phyloP scores from a whole-genome alignment of 768 basidiomycete genomes.

The Clavulina sp. region DNA sequence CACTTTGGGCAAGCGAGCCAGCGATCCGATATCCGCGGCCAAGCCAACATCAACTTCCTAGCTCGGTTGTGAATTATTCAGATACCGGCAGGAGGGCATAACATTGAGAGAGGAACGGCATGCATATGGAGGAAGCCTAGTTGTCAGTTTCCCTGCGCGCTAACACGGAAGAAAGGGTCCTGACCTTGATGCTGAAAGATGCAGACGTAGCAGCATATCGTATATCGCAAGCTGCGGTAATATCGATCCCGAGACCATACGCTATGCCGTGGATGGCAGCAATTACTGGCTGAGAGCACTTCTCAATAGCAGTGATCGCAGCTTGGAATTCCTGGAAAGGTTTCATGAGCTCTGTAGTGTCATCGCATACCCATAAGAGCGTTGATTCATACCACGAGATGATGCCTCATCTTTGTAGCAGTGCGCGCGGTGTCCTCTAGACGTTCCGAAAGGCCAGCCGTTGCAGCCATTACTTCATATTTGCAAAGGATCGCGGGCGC shows the following conservation, averaged over 20 bases:
- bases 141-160: background rate
- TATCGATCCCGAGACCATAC: constrained; percentile 64
- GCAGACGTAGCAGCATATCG: constrained; percentile 49
- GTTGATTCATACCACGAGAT: constrained; percentile 22
- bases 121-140: background rate
- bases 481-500: no score
- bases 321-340: constrained; percentile 38
- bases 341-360: background rate
- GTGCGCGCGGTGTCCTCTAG: constrained; percentile 37
- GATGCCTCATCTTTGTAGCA: constrained; percentile 30
- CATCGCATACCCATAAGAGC: constrained; percentile 12
- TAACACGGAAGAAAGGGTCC: constrained; percentile 9
- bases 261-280: constrained; percentile 61
- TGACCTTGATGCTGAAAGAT: constrained; percentile 55
- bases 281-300: constrained; percentile 64
- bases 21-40: constrained; percentile 75
- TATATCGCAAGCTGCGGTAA: constrained; percentile 61
- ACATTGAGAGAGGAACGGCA: background rate
- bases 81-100: background rate
- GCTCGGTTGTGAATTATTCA: background rate
- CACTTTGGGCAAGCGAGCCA: constrained; percentile 66
- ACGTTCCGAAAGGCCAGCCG: background rate
- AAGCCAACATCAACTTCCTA: constrained; percentile 79
- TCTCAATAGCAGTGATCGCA: constrained; percentile 48
- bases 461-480: constrained; percentile 6